A percentile compares a stretch with the other conserved stretches of the same genome.
Conservation (phyloP, 192 early-diverging fungal species). For the Haplosporangium gracile region DNA sequence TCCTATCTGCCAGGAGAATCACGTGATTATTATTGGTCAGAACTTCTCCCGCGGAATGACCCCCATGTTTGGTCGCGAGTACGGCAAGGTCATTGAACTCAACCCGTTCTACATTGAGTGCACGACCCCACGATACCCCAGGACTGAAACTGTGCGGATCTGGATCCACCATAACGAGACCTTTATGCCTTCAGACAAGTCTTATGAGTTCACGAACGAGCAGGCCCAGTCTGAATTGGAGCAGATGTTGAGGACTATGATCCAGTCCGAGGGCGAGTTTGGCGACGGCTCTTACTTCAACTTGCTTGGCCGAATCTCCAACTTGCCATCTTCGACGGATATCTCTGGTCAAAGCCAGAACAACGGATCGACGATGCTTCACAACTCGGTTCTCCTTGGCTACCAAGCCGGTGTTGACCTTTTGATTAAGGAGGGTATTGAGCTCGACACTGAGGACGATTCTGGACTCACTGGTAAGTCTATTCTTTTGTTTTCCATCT, state of each 20-base stretch:
- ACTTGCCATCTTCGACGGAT: conserved; percentile 38
- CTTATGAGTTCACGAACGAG: conserved; percentile 50
- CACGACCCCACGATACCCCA: conserved; percentile 48
- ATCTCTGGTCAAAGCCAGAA: conserved; percentile 46
- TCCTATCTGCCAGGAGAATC: conserved; percentile 54
- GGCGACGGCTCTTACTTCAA: conserved; percentile 39
- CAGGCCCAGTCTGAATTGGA: conserved; percentile 53
- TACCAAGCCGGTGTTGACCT: conserved; percentile 44
- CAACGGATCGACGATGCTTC: conserved; percentile 53
- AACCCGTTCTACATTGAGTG: conserved; percentile 54
- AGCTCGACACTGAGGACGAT: conserved; percentile 49
- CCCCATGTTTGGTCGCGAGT: conserved; percentile 49
- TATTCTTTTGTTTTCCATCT: not conserved
- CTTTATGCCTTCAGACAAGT: conserved; percentile 42
- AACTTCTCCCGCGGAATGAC: conserved; percentile 54
- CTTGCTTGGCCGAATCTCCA: conserved; percentile 27
- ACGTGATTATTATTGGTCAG: conserved; percentile 54
- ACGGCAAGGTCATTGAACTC: conserved; percentile 45
- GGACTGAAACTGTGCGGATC: conserved; percentile 33
- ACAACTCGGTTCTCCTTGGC: conserved; percentile 49
- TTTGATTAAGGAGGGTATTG: conserved; percentile 52
- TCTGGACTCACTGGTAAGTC: conserved; percentile 48
- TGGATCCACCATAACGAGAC: conserved; percentile 48
- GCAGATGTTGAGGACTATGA: conserved; percentile 48
- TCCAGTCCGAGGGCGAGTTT: conserved; percentile 39